Conservation (phyloP, 495 filamentous ascomycete species). For the Chaetomidium leptoderma region DNA sequence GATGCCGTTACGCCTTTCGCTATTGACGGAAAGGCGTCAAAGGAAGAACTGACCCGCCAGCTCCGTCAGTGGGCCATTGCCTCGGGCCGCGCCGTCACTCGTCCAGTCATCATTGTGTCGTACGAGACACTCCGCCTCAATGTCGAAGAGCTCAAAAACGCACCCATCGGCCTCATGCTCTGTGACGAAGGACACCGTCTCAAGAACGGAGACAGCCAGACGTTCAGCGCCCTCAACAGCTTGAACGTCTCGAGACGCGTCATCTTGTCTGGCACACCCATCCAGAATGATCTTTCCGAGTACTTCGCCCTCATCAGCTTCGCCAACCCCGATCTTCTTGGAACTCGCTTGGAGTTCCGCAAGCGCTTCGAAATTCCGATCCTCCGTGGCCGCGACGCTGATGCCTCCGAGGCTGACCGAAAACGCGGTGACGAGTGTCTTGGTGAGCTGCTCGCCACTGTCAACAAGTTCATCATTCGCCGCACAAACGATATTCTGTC, state of each 20-base stretch:
- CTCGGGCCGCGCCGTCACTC: constrained; percentile 79
- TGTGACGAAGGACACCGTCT: constrained; percentile 98
- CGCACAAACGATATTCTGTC: constrained; percentile 97
- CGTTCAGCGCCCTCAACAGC: constrained; percentile 82
- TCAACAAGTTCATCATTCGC: constrained; percentile 99
- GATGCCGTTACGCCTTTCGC: constrained; percentile 92
- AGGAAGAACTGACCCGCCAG: constrained; percentile 84
- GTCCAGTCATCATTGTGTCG: constrained; percentile 98
- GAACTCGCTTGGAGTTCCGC: constrained; percentile 85
- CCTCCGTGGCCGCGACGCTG: constrained; percentile 84
- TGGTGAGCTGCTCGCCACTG: constrained; percentile 70
- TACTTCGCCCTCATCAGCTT: constrained; percentile 97
- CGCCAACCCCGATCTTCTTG: constrained; percentile 89
- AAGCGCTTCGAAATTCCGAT: constrained; percentile 95
- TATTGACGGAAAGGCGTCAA: constrained; percentile 92
- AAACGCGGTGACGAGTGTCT: constrained; percentile 82
- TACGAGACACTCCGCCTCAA: constrained; percentile 95
- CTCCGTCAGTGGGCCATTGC: constrained; percentile 93
- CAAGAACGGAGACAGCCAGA: constrained; percentile 95
- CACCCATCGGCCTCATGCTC: constrained; percentile 87
- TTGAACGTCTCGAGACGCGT: constrained; percentile 88
- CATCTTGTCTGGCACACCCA: constrained; percentile 94
- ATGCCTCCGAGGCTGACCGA: constrained; percentile 76
- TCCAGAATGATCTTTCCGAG: constrained; percentile 96
- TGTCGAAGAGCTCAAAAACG: constrained; percentile 78